Evolutionary conservation across 2,329 filamentous ascomycete species (phyloP).

Genomic region (Neospermospora avenae): DNA sequence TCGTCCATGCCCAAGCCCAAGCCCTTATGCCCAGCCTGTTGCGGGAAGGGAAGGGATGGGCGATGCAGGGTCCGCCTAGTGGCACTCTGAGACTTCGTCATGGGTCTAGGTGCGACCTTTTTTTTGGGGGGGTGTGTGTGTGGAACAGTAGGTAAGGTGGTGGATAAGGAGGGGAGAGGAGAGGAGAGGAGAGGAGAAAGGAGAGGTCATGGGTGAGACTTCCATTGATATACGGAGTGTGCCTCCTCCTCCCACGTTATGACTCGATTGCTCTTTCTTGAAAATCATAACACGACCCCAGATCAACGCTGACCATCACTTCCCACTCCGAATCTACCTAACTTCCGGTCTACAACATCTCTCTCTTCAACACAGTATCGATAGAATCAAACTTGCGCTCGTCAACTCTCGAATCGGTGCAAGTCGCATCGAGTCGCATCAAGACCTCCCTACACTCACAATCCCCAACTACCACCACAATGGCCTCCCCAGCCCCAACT

Average conservation of each 20-base stretch:
- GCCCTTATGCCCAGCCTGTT: neutral
- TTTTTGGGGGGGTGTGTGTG: neutral
- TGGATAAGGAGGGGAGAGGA: neutral
- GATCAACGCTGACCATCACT: neutral
- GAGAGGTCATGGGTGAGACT: neutral
- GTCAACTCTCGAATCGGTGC: neutral
- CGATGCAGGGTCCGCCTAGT: neutral
- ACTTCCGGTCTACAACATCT: too few relatives aligned
- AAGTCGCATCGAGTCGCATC: neutral
- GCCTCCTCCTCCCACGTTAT: too few relatives aligned
- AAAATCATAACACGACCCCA: neutral
- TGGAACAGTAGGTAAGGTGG: neutral
- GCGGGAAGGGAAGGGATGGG: neutral
- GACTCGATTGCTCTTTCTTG: neutral
- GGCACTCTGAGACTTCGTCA: constrained; percentile 1
- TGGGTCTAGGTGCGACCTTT: neutral
- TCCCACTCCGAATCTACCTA: neutral
- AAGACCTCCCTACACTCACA: neutral
- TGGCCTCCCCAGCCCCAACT: neutral
- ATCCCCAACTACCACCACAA: neutral
- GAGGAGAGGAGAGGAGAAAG: neutral
- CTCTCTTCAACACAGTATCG: neutral
- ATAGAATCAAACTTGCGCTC: neutral
- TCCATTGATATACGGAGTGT: constrained; percentile 6
- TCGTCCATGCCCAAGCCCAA: neutral